Percentiles rank a stretch among this genome's conserved stretches.
These are phyloP conservation scores for Metroxylon sagu DNA, from an alignment of 176 grass and related monocot genomes.

Conservation along the genomic window DNA sequence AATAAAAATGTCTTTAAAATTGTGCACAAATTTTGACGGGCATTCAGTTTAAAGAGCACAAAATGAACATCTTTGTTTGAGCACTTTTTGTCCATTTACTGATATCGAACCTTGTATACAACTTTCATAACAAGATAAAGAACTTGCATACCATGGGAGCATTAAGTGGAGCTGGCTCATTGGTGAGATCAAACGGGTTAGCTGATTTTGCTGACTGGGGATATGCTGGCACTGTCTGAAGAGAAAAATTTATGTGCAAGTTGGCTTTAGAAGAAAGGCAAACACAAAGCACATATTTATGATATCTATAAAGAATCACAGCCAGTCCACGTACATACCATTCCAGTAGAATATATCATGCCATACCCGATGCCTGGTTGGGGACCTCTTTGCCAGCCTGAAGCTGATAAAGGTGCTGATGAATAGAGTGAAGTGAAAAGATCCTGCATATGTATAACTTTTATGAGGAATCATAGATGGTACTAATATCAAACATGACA, in stretches of 20 bases:
- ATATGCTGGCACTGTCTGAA: constrained; percentile 58
- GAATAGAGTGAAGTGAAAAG: constrained; percentile 81
- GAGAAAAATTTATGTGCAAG: constrained; percentile 10
- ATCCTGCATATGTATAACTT: constrained; percentile 38
- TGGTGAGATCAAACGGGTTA: constrained; percentile 87
- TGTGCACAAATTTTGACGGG: too few species aligned
- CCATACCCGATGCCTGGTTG: constrained; percentile 71
- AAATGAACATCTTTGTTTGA: too few species aligned
- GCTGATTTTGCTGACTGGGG: constrained; percentile 48
- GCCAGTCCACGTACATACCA: constrained; percentile 35
- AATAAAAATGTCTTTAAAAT: too few species aligned
- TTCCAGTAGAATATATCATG: constrained; percentile 67
- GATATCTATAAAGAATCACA: background rate
- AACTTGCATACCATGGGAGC: constrained; percentile 29
- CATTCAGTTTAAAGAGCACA: too few species aligned
- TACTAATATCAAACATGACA: too few species aligned
- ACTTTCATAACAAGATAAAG: background rate
- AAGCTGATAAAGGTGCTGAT: constrained; percentile 42
- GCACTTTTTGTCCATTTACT: constrained; percentile 10
- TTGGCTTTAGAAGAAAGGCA: constrained; percentile 15
- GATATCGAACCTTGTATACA: background rate
- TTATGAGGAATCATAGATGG: constrained; percentile 6
- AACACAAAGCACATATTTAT: background rate
- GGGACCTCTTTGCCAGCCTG: constrained; percentile 56
- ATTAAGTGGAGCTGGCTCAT: constrained; percentile 46